Evolutionary conservation across 306 rosid species (phyloP), one percentile per base, ranked within the genome.

Genomic region (Cyclanthera cordifolia): DNA sequence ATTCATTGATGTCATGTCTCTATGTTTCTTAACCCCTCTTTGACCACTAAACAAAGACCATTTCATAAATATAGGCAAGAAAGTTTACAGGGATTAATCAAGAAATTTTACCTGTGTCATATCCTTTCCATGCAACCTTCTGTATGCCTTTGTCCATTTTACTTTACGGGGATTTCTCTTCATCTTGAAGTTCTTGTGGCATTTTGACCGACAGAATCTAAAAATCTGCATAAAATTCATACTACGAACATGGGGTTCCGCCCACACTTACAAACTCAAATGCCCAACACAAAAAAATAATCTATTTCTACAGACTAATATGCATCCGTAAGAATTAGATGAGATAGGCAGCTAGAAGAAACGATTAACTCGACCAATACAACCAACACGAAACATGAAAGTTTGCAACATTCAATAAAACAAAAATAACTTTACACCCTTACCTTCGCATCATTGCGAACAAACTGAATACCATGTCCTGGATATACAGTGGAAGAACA

Each of bases 161-260:
- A 92, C 96, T 72, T 92, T 92, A 9, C 95, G 90, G 37, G 98
- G 96, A 78, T 89, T 87, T 73, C 98, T 85, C 88, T 92, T 92
- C 98, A 92, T 89, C 82, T 92, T 89, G 28, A 92, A 92, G 83
- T 92, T 92, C 82, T 89, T 92, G 86, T 92, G 96, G 74, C 98
- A 89, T 72, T 92, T 92, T 3, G 96, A 87, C 73, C 98, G 78
- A 81, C 96, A 89, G 69, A 92, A 89, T 41, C 95, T 80, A 65
- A 89, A 92, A 64, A 92, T 85, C 98, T 89, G 78, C 70, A 79
- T 19, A 64, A 47, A 11, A 28, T 23, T 25, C 48, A 56, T 20
- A 71, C 45, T 7, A 45, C 6, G 34, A 65, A 45, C 30, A 19
- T 5, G 6, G 32, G 20, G 17, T 24, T 41, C 52, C 14, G 1